Conservation (phyloP, 139 green algal genomes). For the Bryopsis sp. region DNA sequence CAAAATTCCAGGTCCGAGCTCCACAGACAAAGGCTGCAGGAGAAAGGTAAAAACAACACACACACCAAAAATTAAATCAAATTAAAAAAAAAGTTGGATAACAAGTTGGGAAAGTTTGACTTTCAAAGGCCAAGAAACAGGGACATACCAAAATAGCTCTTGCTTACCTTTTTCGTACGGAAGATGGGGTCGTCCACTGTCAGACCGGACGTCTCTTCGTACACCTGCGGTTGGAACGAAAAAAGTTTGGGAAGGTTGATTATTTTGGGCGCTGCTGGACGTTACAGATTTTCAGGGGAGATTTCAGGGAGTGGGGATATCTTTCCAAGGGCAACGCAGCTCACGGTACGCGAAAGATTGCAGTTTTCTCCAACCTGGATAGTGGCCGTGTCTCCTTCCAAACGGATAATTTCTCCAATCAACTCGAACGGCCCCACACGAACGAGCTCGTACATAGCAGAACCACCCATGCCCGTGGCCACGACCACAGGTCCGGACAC, state of each 20-base stretch:
- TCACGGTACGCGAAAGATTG: not conserved
- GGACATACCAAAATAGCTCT: too few species aligned
- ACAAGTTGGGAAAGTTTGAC: too few species aligned
- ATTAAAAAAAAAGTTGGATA: too few species aligned
- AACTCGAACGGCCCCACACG: constrained; percentile 87
- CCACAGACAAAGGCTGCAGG: constrained; percentile 83
- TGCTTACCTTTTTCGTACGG: constrained; percentile 77
- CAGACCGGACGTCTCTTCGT: constrained; percentile 95
- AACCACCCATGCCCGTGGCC: constrained; percentile 85
- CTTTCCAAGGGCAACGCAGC: not conserved
- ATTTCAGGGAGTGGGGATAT: not conserved
- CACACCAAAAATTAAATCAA: not conserved
- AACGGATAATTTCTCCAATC: constrained; percentile 98
- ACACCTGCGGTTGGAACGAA: constrained; percentile 56
- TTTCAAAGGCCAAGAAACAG: too few species aligned
- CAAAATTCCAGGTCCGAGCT: constrained; percentile 93
- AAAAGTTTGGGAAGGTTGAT: too few species aligned
- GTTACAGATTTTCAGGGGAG: not conserved
- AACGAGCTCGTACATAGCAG: constrained; percentile 99
- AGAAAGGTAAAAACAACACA: not conserved
- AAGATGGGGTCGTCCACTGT: constrained; percentile 85
- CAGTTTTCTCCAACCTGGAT: constrained; percentile 89
- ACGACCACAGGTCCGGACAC: constrained; percentile 97
- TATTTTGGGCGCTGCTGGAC: not conserved
- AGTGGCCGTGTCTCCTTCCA: constrained; percentile 93